Evolutionary conservation across 2,329 filamentous ascomycete genomes (phyloP), one percentile per base, ranked within the genome.

Genomic region (Neofusicoccum sp.): DNA sequence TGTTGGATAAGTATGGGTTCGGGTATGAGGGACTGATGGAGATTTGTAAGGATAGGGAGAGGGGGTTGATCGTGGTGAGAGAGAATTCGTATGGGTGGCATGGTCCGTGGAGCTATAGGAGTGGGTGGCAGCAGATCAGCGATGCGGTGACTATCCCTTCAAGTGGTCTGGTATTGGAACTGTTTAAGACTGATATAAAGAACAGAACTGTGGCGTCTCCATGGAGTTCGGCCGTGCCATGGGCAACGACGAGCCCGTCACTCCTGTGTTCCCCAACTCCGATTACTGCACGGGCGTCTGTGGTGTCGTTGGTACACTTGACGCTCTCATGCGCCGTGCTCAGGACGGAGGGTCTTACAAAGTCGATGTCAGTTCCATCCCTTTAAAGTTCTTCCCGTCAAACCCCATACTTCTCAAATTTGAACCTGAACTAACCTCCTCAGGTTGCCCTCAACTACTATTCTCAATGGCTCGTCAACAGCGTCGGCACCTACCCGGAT

Each of bases 21-120:
- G 76, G 77, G 0, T 70, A 73, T 0, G 70, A 78, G 2, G 78
- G 74, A 1, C 71, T 83, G 22, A 69, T 75, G 16, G 81, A 81
- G 0, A 74, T 84, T 22, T 49, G 47, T 8, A 49, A 49, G 31
- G 47, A 36, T 9, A 33, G 47, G n/a, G 37, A 56, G 6, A 37
- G 34, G 28, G 37, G 50, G 14, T 34, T 56, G 1, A 74, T 85
- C n/a, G 77, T 82, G 44, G 78, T 81, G 3, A 71, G 78, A 3
- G 82, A 84, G 71, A 84, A 85, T 66, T 84, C 81, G 68, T 85
- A 83, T 65, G 83, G 83, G 0, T 84, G 78, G 76, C 67, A 83
- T 59, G 83, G 82, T 0, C 79, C 79, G 0, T 82, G 79, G 79
- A 70, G 71, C 7, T 71, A 78, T 36, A 71, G 82, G 4, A 79